These are phyloP conservation scores for Populus simonii DNA, from an alignment of 345 rosid genomes.

Conservation along the genomic window DNA sequence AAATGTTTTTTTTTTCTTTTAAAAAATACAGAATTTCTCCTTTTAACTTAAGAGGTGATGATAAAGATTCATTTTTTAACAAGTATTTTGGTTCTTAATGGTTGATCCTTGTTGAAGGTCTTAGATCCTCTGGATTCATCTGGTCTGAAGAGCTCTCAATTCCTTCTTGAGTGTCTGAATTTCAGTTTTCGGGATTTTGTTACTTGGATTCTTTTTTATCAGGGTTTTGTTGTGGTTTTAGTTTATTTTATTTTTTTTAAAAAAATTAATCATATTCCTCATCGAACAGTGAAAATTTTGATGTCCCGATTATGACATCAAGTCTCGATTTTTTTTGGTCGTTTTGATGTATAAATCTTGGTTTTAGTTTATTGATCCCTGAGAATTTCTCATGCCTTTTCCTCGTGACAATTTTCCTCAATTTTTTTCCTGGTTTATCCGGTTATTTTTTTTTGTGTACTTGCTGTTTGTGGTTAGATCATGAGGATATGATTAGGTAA, in stretches of 20 bases:
- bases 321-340: background rate
- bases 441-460: background rate
- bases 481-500: constrained; percentile 24
- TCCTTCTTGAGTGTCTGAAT: constrained; percentile 11
- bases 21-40: background rate
- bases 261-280: background rate
- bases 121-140: constrained; percentile 26
- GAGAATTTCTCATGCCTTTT: background rate
- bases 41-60: background rate
- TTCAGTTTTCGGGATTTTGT: constrained; percentile 1
- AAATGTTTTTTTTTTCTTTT: background rate
- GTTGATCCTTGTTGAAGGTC: constrained; percentile 26
- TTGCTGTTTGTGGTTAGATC: constrained; percentile 16
- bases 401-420: background rate
- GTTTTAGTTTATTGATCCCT: background rate
- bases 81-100: constrained; percentile 4
- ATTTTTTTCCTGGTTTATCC: background rate
- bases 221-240: constrained; percentile 43
- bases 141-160: constrained; percentile 15
- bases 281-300: background rate
- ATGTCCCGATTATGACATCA: constrained; percentile 5
- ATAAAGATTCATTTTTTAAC: background rate
- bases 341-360: background rate
- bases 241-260: background rate
- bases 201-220: constrained; percentile 17